These are phyloP conservation scores for Phytophthora colocasiae DNA, from an alignment of 352 stramenopile genomes.

Conservation along the genomic window DNA sequence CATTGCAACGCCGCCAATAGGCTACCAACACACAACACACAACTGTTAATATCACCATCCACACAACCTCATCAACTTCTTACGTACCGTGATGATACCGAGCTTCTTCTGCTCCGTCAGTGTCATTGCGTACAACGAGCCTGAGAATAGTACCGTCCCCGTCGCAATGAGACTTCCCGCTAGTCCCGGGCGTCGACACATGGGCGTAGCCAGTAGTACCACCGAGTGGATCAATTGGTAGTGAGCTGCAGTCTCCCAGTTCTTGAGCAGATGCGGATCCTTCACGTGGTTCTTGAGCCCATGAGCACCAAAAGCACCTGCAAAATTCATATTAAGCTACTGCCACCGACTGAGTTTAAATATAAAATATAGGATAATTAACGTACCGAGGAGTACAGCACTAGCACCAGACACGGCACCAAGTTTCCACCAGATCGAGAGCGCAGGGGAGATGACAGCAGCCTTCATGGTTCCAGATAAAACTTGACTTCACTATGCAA, in stretches of 20 bases:
- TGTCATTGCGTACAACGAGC: constrained; percentile 81
- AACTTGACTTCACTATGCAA: constrained; percentile 18
- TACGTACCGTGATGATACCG: constrained; percentile 75
- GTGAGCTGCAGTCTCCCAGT: constrained; percentile 82
- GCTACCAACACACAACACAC: constrained; percentile 34
- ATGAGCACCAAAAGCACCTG: constrained; percentile 85
- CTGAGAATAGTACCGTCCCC: constrained; percentile 80
- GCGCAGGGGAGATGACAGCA: constrained; percentile 62
- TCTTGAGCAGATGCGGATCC: constrained; percentile 85
- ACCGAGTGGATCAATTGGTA: constrained; percentile 87
- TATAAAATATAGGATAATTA: background rate
- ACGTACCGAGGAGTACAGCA: constrained; percentile 61
- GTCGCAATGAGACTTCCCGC: constrained; percentile 64
- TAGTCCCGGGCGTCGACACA: constrained; percentile 66
- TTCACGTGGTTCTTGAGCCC: constrained; percentile 69
- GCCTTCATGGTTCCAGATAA: constrained; percentile 48
- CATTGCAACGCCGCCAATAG: constrained; percentile 70
- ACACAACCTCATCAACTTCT: background rate
- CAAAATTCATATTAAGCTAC: constrained; percentile 4
- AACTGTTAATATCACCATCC: constrained; percentile 5
- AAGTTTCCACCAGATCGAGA: constrained; percentile 84
- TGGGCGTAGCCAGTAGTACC: constrained; percentile 69
- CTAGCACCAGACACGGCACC: constrained; percentile 74
- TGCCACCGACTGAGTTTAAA: constrained; percentile 6
- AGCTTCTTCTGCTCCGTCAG: constrained; percentile 79